phyloP scores from a whole-genome alignment of 2,329 filamentous ascomycete genomes.

The Neonectria coccinea region DNA sequence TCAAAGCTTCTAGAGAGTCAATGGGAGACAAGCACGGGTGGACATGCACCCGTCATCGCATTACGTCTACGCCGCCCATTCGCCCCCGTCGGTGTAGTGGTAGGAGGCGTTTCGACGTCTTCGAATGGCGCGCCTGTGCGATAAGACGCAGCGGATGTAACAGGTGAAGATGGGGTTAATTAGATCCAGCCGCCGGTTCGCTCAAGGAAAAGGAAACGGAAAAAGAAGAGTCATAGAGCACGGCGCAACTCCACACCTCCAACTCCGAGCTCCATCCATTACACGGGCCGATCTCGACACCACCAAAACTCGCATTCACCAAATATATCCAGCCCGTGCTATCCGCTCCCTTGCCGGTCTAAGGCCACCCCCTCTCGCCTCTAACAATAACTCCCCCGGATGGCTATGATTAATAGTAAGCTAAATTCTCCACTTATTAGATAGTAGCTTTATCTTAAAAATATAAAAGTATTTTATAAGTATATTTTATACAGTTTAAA shows the following conservation, averaged over 20 bases:
- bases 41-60: conserved; percentile 41
- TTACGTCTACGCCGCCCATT: conserved; percentile 46
- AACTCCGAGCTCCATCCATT: conserved; percentile 24
- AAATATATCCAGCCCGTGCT: neutral
- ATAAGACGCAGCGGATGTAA: conserved; percentile 12
- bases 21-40: conserved; percentile 12
- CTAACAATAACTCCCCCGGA: neutral
- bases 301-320: conserved; percentile 8
- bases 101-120: neutral
- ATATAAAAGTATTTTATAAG: too few species aligned
- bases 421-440: too few species aligned
- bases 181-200: neutral
- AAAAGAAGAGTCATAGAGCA: conserved; percentile 7
- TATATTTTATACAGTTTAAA: too few species aligned
- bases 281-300: conserved; percentile 43
- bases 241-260: conserved; percentile 25
- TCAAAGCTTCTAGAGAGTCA: neutral
- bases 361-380: neutral
- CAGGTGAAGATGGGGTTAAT: neutral
- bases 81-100: conserved; percentile 24
- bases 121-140: conserved; percentile 27
- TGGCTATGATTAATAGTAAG: too few species aligned
- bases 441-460: too few species aligned
- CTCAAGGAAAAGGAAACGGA: neutral
- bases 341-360: neutral